A percentile compares a stretch with the other conserved stretches of the same genome.
These are phyloP conservation scores for Vairimorpha ceranae DNA, from an alignment of 371 early-diverging fungal genomes.

Conservation along the genomic window DNA sequence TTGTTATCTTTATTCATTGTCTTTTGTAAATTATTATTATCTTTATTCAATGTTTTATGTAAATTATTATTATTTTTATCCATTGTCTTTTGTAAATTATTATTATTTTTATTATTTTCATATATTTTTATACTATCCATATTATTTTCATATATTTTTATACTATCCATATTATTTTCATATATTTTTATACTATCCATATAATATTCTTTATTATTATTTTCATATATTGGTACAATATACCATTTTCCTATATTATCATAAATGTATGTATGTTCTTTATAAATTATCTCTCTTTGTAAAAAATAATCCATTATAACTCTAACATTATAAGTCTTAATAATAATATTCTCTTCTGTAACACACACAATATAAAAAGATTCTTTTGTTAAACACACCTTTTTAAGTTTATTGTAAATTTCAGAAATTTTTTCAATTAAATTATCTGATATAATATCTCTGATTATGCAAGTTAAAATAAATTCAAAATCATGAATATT, in stretches of 20 bases:
- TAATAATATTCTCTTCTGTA: constrained; percentile 7
- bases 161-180: background rate
- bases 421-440: background rate
- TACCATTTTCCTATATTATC: constrained; percentile 32
- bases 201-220: background rate
- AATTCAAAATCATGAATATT: background rate
- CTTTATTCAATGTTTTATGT: background rate
- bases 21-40: background rate
- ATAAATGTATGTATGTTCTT: constrained; percentile 3
- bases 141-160: background rate
- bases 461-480: background rate
- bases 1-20: background rate
- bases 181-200: background rate
- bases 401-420: background rate
- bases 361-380: background rate
- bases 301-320: constrained; percentile 10
- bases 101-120: background rate
- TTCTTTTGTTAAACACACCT: background rate
- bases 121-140: background rate
- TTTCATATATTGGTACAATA: constrained; percentile 5
- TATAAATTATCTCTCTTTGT: background rate
- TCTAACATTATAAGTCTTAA: constrained; percentile 2
- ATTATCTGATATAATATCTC: background rate
- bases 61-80: background rate
- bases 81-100: background rate